Conservation (phyloP, 129 eudicot genomes). For the Flaveria robusta region DNA sequence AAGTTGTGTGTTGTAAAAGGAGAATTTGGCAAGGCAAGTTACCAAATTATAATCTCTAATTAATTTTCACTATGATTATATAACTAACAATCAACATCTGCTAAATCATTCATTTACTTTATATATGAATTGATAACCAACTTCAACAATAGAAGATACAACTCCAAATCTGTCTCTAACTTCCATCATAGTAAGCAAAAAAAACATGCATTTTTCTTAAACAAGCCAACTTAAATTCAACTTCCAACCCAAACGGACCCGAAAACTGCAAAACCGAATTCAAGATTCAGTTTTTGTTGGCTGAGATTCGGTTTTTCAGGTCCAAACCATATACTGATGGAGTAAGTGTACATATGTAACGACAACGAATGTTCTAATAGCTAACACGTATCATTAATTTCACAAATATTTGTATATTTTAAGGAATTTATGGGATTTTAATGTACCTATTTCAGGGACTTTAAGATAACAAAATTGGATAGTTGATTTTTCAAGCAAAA, state of each 20-base stretch:
- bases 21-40: constrained; percentile 14
- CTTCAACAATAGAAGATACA: neutral
- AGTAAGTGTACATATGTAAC: neutral
- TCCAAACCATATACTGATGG: neutral
- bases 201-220: neutral
- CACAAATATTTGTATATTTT: too few relatives aligned
- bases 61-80: neutral
- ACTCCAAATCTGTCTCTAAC: neutral
- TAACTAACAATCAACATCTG: neutral
- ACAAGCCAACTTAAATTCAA: neutral
- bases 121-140: constrained; percentile 6
- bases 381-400: too few relatives aligned
- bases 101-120: constrained; percentile 6
- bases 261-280: neutral
- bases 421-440: too few relatives aligned
- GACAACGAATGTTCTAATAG: too few relatives aligned
- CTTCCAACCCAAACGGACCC: neutral
- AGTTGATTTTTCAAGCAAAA: too few relatives aligned
- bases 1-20: neutral
- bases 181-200: neutral
- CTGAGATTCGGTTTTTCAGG: neutral
- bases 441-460: too few relatives aligned
- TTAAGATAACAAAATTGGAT: too few relatives aligned
- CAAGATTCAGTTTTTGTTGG: neutral
- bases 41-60: constrained; percentile 4